Base-by-base conservation (phyloP, 176 grass and related monocot genomes). In the Oryza glaberrima region DNA sequence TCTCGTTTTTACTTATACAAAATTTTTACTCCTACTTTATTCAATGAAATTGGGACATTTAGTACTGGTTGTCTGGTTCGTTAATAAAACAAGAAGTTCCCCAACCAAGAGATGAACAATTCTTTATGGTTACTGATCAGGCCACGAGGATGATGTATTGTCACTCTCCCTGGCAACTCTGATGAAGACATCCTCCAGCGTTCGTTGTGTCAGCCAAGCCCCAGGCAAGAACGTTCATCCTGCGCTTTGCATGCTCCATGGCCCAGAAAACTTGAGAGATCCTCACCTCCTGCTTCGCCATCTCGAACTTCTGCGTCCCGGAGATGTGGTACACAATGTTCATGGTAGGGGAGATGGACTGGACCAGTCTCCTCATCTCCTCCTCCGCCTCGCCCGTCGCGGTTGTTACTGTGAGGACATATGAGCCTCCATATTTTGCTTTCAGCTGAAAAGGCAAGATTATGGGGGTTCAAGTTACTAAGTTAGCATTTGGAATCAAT, bases 261-360 rank as follows among this genome's bases (percentile, higher is more conserved):
- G 35, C 88, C 20, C 72, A 34, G 32, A 90, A 90, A 67, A 88
- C 83, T 32, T 82, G 47, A 0, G 72, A 72, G 22, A 88, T 86
- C 32, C 43, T 83, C 51, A 86, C 15, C 16, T 85, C 86, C 69
- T 83, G 67, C 86, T 86, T 89, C 8, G 90, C 75, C 83, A 92
- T 79, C 82, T 89, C 86, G 3, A 89, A 89, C 79, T 86, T 92
- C 44, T 92, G 90, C 2, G 86, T 92, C 46, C 90, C 90, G 0
- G 90, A 78, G 61, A 92, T 81, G 51, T 2, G 61, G 83, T 88
- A 88, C 41, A 78, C 32, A 41, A 11, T 78, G 25, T 65, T 89
- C 45, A 23, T 76, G 2, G 35, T 67, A 0, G 87, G 83, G 23
- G 70, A 92, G 17, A 89, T 67, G 70, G 64, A 78, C 63, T 6